These are phyloP conservation scores for Phytophthora foliorum DNA, from an alignment of 352 stramenopile genomes.

Conservation along the genomic window DNA sequence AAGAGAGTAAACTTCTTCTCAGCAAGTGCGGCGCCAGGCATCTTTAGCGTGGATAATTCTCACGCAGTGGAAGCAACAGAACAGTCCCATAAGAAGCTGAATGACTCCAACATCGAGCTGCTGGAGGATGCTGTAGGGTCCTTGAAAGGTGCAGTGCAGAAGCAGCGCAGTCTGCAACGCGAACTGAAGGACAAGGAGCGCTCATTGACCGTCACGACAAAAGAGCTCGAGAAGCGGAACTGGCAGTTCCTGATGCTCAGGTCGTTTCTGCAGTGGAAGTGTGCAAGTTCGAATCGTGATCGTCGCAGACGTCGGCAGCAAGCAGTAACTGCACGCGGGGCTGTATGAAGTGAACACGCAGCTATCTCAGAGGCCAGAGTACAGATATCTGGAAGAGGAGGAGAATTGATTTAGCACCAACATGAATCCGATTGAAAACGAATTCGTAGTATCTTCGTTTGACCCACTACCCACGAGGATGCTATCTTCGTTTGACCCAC, in stretches of 20 bases:
- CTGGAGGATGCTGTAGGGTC: conserved; percentile 55
- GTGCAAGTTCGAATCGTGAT: conserved; percentile 22
- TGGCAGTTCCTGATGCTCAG: conserved; percentile 50
- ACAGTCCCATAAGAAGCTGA: conserved; percentile 31
- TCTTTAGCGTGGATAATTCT: conserved; percentile 15
- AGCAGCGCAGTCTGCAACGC: conserved; percentile 40
- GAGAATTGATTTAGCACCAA: conserved; percentile 5
- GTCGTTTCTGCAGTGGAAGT: conserved; percentile 58
- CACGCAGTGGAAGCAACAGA: conserved; percentile 4
- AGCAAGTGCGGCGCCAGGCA: conserved; percentile 23
- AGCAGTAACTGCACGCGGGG: not conserved
- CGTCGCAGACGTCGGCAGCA: conserved; percentile 7
- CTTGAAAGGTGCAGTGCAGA: conserved; percentile 49
- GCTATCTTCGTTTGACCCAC: too few species aligned
- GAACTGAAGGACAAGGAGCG: conserved; percentile 39
- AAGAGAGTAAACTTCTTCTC: conserved; percentile 27
- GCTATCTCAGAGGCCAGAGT: not conserved
- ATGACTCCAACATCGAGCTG: conserved; percentile 49
- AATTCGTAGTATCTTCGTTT: too few species aligned
- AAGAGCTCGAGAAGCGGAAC: conserved; percentile 36
- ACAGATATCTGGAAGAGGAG: not conserved
- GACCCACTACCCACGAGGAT: too few species aligned
- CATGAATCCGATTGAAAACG: not conserved
- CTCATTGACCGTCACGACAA: conserved; percentile 26
- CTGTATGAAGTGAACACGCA: not conserved